Evolutionary conservation across 2,329 filamentous ascomycete genomes (phyloP).

Genomic region (Alternaria triticimaculans): DNA sequence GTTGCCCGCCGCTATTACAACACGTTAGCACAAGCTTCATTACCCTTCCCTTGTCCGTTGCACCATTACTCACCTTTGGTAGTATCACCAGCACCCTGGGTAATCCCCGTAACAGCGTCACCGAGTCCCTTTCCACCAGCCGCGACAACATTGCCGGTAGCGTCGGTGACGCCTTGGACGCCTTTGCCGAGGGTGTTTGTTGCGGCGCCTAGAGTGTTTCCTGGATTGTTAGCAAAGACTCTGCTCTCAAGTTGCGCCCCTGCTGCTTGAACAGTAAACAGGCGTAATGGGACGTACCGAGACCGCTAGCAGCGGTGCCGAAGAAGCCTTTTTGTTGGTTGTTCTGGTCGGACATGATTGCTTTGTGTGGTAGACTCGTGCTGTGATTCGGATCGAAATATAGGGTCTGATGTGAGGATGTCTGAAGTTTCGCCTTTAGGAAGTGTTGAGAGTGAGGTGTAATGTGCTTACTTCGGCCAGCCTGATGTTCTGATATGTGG

Average conservation of each 20-base stretch:
- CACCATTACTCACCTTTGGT: conserved; percentile 34
- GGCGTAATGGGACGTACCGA: conserved; percentile 26
- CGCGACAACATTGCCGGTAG: conserved; percentile 40
- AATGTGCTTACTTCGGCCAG: neutral
- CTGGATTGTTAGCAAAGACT: conserved; percentile 13
- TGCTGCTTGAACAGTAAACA: too few species aligned
- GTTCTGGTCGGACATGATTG: conserved; percentile 34
- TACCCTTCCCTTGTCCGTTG: too few species aligned
- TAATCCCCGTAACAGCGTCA: conserved; percentile 44
- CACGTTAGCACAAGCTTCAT: conserved; percentile 6
- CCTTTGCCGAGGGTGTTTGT: conserved; percentile 45
- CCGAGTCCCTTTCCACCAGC: conserved; percentile 45
- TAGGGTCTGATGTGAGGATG: neutral
- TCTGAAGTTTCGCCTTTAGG: neutral
- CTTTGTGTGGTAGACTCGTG: neutral
- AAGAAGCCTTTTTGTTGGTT: conserved; percentile 41
- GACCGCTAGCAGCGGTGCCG: conserved; percentile 40
- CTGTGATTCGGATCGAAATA: neutral
- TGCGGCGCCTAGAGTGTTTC: conserved; percentile 44
- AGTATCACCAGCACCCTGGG: conserved; percentile 44
- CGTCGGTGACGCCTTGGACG: conserved; percentile 38
- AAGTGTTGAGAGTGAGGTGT: neutral
- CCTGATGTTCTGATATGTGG: conserved; percentile 1
- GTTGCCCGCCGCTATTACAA: conserved; percentile 35
- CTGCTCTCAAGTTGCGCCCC: too few species aligned